phyloP scores from a whole-genome alignment of 2,329 filamentous ascomycete genomes.

The Neonectria coccinea region DNA sequence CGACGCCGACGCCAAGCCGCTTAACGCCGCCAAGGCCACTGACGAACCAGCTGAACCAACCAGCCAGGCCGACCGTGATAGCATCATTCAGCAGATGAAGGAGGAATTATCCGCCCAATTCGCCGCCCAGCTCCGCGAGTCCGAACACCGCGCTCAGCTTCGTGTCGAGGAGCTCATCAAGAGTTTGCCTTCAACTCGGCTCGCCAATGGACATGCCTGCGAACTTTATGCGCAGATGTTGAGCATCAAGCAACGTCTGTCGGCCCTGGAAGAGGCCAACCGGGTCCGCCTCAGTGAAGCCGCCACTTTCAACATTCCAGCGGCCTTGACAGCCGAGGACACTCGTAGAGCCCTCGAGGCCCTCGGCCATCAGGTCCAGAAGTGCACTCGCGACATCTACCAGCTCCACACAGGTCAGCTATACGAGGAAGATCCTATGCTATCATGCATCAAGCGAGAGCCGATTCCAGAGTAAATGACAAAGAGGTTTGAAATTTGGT shows the following conservation, averaged over 20 bases:
- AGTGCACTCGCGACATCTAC: slow-evolving; percentile 23
- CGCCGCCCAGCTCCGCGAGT: not conserved
- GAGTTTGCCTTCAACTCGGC: not conserved
- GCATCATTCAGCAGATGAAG: slow-evolving; percentile 6
- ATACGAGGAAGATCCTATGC: slow-evolving; percentile 17
- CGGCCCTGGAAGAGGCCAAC: slow-evolving; percentile 16
- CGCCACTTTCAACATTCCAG: slow-evolving; percentile 17
- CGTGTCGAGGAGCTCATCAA: not conserved
- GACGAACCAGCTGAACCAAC: not conserved
- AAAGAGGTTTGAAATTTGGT: not conserved
- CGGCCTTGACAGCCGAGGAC: slow-evolving; percentile 5
- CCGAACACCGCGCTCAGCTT: not conserved
- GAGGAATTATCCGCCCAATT: slow-evolving; percentile 10
- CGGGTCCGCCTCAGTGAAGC: slow-evolving; percentile 4
- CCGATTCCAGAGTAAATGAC: not conserved
- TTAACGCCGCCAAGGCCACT: not conserved
- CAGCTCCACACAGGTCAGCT: slow-evolving; percentile 17
- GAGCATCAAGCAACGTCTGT: slow-evolving; percentile 15
- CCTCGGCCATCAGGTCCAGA: slow-evolving; percentile 17
- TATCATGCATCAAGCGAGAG: slow-evolving; percentile 18
- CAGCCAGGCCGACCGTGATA: not conserved
- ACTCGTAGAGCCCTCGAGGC: slow-evolving; percentile 14
- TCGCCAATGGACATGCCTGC: not conserved
- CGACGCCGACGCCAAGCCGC: not conserved
- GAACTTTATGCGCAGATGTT: slow-evolving; percentile 8